phyloP scores from a whole-genome alignment of 148 eudicot species.

The Chenopodium album region DNA sequence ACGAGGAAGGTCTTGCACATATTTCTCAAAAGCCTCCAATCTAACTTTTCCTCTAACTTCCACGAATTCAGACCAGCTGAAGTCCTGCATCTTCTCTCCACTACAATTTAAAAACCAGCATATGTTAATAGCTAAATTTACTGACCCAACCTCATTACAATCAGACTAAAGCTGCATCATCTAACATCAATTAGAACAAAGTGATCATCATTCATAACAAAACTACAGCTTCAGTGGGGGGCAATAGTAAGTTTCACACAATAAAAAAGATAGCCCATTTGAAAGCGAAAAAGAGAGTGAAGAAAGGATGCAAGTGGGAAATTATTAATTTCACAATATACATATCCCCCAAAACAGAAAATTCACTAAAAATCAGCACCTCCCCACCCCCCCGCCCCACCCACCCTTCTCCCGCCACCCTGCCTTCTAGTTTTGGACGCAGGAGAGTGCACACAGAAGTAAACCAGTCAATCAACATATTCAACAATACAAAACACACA shows the following conservation, averaged over 20 bases:
- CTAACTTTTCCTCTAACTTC: conserved; percentile 87
- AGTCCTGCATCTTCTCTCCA: conserved; percentile 77
- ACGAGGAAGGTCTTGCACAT: conserved; percentile 83
- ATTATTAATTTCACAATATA: neutral
- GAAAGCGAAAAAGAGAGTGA: neutral
- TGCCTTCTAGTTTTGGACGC: neutral
- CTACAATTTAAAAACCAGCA: conserved; percentile 47
- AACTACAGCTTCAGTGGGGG: neutral
- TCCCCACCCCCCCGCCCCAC: no score
- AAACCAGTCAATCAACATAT: neutral
- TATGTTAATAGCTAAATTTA: conserved; percentile 29
- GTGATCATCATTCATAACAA: neutral
- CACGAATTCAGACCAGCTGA: conserved; percentile 60
- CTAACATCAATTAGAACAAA: neutral
- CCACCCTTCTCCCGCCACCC: neutral
- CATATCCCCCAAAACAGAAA: no score
- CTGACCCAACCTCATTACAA: neutral
- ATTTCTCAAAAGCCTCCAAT: conserved; percentile 81
- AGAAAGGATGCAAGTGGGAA: neutral
- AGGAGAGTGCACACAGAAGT: neutral
- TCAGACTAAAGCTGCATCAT: neutral
- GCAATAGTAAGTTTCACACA: neutral
- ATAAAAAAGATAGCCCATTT: neutral
- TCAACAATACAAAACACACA: neutral
- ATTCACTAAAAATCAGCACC: no score